Evolutionary conservation across 179 eudicot genomes (phyloP).

Genomic region (Silene vulgaris): DNA sequence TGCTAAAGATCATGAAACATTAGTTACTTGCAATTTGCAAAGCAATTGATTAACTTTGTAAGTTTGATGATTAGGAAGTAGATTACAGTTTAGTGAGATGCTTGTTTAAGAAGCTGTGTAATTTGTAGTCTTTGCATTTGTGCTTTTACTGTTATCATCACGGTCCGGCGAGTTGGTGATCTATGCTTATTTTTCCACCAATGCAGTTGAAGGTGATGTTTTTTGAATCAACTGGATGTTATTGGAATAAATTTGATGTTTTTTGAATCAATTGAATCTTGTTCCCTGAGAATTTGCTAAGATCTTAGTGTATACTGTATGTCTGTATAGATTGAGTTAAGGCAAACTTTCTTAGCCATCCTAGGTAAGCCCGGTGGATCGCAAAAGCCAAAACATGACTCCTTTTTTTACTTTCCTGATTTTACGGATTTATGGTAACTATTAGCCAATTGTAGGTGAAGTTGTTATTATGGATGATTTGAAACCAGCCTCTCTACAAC

Average conservation of each 20-base stretch:
- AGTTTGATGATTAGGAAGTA: background rate
- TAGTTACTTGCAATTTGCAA: background rate
- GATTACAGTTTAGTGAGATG: constrained; percentile 8
- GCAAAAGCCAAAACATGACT: background rate
- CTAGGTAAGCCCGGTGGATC: background rate
- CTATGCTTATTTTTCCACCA: background rate
- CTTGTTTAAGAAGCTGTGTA: background rate
- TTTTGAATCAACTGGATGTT: background rate
- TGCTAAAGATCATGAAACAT: no score
- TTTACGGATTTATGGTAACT: no score
- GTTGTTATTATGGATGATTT: background rate
- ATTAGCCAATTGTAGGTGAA: no score
- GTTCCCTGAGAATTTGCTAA: constrained; percentile 2
- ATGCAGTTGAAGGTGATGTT: constrained; percentile 7
- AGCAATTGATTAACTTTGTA: background rate
- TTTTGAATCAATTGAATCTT: background rate
- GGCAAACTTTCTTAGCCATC: background rate
- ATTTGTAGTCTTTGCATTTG: background rate
- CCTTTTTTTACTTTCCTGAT: no score
- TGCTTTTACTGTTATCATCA: background rate
- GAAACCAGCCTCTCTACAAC: background rate
- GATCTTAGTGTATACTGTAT: no score
- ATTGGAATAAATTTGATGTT: no score
- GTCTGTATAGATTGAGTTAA: background rate
- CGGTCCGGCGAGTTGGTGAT: background rate